Evolutionary conservation across 768 basidiomycete species (phyloP).

Genomic region (Naganishia friedmannii): DNA sequence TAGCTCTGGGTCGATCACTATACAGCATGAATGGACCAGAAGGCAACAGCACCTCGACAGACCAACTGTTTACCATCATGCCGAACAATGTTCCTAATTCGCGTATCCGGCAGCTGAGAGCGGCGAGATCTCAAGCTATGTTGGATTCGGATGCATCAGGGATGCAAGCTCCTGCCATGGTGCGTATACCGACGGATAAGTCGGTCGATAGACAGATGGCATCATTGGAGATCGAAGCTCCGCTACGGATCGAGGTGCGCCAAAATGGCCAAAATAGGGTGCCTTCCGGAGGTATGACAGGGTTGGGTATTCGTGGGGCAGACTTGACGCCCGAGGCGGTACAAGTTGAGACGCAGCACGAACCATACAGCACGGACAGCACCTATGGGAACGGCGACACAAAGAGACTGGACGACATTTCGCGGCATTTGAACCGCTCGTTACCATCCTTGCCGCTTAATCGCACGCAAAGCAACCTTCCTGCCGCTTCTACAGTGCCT

Average conservation of each 20-base stretch:
- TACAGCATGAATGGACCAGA: constrained; percentile 8
- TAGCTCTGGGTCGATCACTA: not conserved
- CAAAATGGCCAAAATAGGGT: no score
- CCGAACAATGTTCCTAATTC: constrained; percentile 5
- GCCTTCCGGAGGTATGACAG: not conserved
- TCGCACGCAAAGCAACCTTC: constrained; percentile 14
- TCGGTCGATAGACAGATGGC: constrained; percentile 1
- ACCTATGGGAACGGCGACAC: not conserved
- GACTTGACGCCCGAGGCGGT: not conserved
- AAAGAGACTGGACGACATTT: not conserved
- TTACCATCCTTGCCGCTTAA: constrained; percentile 10
- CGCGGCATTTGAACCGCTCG: constrained; percentile 7
- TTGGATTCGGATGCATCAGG: not conserved
- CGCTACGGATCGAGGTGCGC: not conserved
- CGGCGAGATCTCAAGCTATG: not conserved
- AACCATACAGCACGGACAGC: not conserved
- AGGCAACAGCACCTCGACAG: constrained; percentile 9
- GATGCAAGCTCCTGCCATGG: constrained; percentile 6
- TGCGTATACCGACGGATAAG: constrained; percentile 1
- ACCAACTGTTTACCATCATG: constrained; percentile 13
- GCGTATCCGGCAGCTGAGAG: not conserved
- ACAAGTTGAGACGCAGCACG: not conserved
- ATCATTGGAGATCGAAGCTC: not conserved
- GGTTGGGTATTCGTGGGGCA: constrained; percentile 11
- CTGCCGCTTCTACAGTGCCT: not conserved